Percentiles rank a stretch among this genome's conserved stretches.
Conservation (phyloP, 306 rosid species). For the Fragaria ananassa region DNA sequence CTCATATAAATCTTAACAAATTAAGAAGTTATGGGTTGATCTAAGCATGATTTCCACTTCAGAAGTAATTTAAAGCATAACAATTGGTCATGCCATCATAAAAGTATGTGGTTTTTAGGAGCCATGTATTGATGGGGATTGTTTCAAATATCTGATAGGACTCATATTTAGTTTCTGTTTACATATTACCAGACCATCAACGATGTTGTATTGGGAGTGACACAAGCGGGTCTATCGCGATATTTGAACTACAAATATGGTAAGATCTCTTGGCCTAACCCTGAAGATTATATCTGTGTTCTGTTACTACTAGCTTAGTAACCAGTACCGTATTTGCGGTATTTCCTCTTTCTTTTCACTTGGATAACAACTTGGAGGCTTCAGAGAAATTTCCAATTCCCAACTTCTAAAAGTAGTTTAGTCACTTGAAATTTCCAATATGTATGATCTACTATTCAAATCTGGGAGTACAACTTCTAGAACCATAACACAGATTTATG, state of each 20-base stretch:
- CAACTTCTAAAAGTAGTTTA: no score
- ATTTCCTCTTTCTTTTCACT: not conserved
- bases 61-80: not conserved
- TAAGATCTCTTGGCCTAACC: conserved; percentile 14
- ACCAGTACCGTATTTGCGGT: no score
- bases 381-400: no score
- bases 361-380: not conserved
- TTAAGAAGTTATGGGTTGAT: no score
- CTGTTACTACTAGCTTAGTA: not conserved
- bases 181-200: conserved; percentile 46
- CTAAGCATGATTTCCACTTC: not conserved
- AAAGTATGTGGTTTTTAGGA: not conserved
- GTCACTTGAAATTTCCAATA: no score
- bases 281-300: not conserved
- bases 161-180: not conserved
- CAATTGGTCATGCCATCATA: not conserved
- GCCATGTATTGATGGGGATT: not conserved
- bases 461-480: no score
- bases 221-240: conserved; percentile 58
- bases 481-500: no score
- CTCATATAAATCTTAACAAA: not conserved
- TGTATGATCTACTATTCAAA: not conserved
- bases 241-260: conserved; percentile 48
- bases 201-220: conserved; percentile 58
- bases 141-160: not conserved